These are phyloP conservation scores for Verticillium nonalfalfae DNA, from an alignment of 2,329 filamentous ascomycete species.

Conservation along the genomic window DNA sequence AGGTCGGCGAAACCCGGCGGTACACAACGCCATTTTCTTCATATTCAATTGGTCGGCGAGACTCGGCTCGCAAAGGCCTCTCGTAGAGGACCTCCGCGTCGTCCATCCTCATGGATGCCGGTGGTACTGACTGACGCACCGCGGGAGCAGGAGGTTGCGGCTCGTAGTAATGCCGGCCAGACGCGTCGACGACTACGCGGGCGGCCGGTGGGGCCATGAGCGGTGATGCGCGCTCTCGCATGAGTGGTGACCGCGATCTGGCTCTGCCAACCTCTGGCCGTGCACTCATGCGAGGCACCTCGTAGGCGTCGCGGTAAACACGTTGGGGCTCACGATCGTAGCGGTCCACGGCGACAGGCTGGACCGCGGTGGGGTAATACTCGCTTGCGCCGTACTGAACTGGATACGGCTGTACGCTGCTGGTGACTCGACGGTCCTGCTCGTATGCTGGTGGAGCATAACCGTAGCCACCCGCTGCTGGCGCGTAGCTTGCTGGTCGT, in stretches of 20 bases:
- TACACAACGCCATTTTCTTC: conserved; percentile 47
- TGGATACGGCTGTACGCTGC: conserved; percentile 25
- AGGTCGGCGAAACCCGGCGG: conserved; percentile 42
- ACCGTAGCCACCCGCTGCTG: conserved; percentile 8
- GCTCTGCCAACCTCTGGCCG: conserved; percentile 42
- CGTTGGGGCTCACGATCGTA: conserved; percentile 32
- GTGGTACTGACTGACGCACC: conserved; percentile 47
- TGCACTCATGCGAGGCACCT: conserved; percentile 37
- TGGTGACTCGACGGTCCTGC: conserved; percentile 22
- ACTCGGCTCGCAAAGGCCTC: conserved; percentile 46
- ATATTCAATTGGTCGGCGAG: conserved; percentile 40
- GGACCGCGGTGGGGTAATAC: conserved; percentile 28
- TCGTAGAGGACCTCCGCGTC: conserved; percentile 62
- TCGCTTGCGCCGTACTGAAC: conserved; percentile 30
- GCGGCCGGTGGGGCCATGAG: conserved; percentile 49
- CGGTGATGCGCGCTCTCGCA: conserved; percentile 35
- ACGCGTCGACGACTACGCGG: conserved; percentile 74
- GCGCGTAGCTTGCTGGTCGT: conserved; percentile 15
- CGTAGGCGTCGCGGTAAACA: conserved; percentile 36
- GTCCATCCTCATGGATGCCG: conserved; percentile 29
- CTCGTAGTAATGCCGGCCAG: conserved; percentile 71
- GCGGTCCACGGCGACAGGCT: conserved; percentile 34
- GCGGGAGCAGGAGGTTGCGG: conserved; percentile 27
- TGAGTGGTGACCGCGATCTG: conserved; percentile 40
- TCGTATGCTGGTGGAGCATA: conserved; percentile 24